A percentile compares a stretch with the other conserved stretches of the same genome.
phyloP scores from a whole-genome alignment of 345 rosid genomes.

The Luvunga scandens region DNA sequence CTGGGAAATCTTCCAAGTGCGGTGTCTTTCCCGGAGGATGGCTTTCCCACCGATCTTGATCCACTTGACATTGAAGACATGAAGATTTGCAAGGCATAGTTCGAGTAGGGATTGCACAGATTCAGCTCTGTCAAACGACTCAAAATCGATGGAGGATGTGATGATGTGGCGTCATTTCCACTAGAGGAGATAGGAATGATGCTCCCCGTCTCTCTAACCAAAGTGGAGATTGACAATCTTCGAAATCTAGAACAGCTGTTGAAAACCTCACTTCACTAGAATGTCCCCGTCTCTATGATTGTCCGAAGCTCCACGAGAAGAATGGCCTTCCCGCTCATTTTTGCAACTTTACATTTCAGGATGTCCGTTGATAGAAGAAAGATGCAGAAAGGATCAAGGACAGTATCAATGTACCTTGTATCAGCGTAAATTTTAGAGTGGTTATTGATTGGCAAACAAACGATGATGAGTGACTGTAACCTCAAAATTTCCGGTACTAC shows the following conservation, averaged over 20 bases:
- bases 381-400: neutral
- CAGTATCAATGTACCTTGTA: slow-evolving; percentile 4
- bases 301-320: slow-evolving; percentile 16
- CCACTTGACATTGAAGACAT: neutral
- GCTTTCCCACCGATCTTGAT: slow-evolving; percentile 8
- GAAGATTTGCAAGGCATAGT: slow-evolving; percentile 1
- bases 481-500: no score
- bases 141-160: slow-evolving; percentile 1
- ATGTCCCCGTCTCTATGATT: neutral
- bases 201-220: slow-evolving; percentile 10
- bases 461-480: no score
- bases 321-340: neutral
- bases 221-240: neutral
- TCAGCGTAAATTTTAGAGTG: neutral
- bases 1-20: neutral
- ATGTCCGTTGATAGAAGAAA: neutral
- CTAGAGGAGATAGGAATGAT: slow-evolving; percentile 8
- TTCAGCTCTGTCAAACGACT: slow-evolving; percentile 11
- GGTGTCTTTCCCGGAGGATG: neutral
- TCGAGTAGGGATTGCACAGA: slow-evolving; percentile 23
- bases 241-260: slow-evolving; percentile 10
- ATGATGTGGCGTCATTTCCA: slow-evolving; percentile 17
- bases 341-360: no score
- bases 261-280: slow-evolving; percentile 19
- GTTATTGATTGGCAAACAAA: no score